Evolutionary conservation across 192 early-diverging fungal genomes (phyloP).

Genomic region (Linnemannia schmuckeri): DNA sequence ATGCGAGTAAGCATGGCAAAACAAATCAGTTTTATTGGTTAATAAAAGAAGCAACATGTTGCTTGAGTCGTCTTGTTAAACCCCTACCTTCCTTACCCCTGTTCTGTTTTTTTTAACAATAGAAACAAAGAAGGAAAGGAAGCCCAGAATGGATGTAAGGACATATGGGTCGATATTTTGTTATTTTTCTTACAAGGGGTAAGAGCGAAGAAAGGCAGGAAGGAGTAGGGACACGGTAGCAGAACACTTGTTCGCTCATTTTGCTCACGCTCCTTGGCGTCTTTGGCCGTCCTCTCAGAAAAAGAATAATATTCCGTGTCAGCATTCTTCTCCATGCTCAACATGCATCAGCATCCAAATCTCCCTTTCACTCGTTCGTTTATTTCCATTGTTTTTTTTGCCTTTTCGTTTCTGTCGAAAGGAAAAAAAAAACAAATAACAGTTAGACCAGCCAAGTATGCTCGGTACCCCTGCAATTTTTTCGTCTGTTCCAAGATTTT

Average conservation of each 20-base stretch:
- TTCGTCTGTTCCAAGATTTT: neutral
- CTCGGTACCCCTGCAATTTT: constrained; percentile 4
- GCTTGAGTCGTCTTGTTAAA: neutral
- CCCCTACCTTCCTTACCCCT: neutral
- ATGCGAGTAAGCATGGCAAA: neutral
- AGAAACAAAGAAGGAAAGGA: neutral
- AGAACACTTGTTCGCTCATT: neutral
- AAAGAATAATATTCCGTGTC: constrained; percentile 5
- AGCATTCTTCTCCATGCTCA: constrained; percentile 1
- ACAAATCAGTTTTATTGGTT: neutral
- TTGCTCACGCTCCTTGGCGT: constrained; percentile 7
- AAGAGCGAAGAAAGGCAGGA: neutral
- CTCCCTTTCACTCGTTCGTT: neutral
- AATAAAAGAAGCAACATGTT: neutral
- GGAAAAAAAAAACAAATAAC: neutral
- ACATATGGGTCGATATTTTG: neutral
- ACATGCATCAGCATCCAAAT: neutral
- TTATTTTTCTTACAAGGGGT: neutral
- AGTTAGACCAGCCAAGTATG: neutral
- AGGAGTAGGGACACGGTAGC: neutral
- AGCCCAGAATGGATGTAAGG: neutral
- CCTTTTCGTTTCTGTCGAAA: neutral
- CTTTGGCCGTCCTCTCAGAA: neutral
- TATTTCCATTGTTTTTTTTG: neutral
- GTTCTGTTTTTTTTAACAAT: neutral